Evolutionary conservation across 202 grass and related monocot genomes (phyloP), one percentile per base, ranked within the genome.

Genomic region (Cymbopogon flexuosus): DNA sequence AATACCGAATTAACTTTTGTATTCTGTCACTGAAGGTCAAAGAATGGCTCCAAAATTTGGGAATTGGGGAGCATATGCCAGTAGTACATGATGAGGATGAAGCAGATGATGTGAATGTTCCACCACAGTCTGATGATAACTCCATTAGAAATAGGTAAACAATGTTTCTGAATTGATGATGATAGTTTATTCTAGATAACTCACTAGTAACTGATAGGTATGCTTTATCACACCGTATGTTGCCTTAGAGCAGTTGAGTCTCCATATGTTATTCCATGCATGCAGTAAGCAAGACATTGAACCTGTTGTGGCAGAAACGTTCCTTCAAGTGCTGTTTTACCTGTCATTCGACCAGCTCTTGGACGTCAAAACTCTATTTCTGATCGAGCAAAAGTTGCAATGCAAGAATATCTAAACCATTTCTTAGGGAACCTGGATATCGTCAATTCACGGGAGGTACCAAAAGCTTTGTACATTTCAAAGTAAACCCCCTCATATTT

Each of bases 31-130:
- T 81, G 47, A 94, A 97, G 95, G 89, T 94, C 70, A 97, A 97
- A 93, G 95, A 97, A 80, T 97, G 92, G 95, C 88, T 97, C 62
- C 95, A 97, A 86, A 97, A 94, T 91, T 84, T 97, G 27, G 95
- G 95, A 73, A 70, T 97, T 49, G 92, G 95, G 65, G 95, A 97
- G 27, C 79, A 97, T 87, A 87, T 93, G 86, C 85, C 84, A 52
- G 87, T 91, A 77, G 86, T 91, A 70, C 92, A 98, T 81, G 95
- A 94, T 80, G 95, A 98, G 14, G 95, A 98, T 93, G 95, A 98
- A 82, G 84, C 79, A 33, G 95, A 98, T 5, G 95, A 98, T 47
- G 88, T 94, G 69, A 93, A 89, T 83, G 80, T 94, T 75, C 78
- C 90, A 51, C 52, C 86, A 79, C 92, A 86, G 27, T 72, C 86